Base-by-base conservation (phyloP, 2,329 filamentous ascomycete genomes). In the Dactylellina leptospora region DNA sequence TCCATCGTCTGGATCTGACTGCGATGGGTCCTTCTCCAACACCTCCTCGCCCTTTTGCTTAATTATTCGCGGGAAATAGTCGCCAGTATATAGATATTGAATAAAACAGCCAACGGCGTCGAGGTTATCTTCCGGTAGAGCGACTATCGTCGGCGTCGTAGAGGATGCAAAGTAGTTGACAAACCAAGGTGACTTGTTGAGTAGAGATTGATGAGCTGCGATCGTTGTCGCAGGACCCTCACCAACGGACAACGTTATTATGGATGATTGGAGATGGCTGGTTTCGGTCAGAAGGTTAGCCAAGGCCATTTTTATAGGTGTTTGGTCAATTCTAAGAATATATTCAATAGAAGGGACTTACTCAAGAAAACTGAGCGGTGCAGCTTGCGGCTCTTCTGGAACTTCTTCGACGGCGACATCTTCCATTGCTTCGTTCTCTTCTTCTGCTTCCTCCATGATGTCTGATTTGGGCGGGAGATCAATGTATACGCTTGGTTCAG, bases 71-170 rank as follows among this genome's bases (percentile, higher is more conserved):
- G 92, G 91, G 81, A 93, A 96, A 84, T 97, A 95, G 81, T 96
- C 90, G 78, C 86, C 86, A 0, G 90, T 93, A 81, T 96, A 96
- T 56, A 93, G 86, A 79, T 87, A 96, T 79, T 95, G 90, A 76
- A 95, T 85, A 76, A 93, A 91, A 79, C 88, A 91, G 72, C 89
- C 88, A 61, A 91, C 87, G 20, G 90, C 88, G 74, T 91, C 88
- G 47, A 90, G 80, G 76, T 91, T 85, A 76, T 91, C 89, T 74
- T 84, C 81, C 1, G 83, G 78, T 22, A 96, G 87, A 68, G 88
- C 82, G 72, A 96, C 88, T 68, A 86, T 84, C 62, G 88, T 89
- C 75, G 86, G 83, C 48, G 82, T 82, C 77, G 92, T 90, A 53
- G 84, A 80, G 9, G 84, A 82, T 77, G 88, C 87, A 4, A 85